phyloP scores from a whole-genome alignment of 2,329 filamentous ascomycete species.

The Fusarium illudens region DNA sequence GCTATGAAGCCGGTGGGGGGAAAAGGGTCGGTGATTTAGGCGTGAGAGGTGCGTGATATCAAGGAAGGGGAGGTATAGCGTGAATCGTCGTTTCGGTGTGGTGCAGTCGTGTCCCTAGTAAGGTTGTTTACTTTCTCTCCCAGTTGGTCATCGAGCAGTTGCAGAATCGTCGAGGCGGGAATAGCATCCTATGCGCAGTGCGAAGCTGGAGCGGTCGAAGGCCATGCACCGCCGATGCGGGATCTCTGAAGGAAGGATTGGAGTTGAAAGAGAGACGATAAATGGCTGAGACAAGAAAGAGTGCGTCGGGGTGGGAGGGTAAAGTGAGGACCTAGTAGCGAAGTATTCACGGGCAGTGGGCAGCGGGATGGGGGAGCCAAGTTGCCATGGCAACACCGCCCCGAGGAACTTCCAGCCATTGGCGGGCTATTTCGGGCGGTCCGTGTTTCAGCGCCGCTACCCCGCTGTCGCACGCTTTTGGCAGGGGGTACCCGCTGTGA shows the following conservation, averaged over 20 bases:
- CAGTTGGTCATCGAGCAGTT: constrained; percentile 40
- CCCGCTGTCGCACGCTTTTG: constrained; percentile 38
- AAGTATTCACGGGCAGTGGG: constrained; percentile 37
- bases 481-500: constrained; percentile 26
- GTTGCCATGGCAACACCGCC: constrained; percentile 39
- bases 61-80: constrained; percentile 11
- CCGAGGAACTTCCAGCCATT: constrained; percentile 10
- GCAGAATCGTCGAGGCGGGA: constrained; percentile 30
- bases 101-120: constrained; percentile 22
- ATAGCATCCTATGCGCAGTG: constrained; percentile 40
- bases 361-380: constrained; percentile 3
- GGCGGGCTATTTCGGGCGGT: constrained; percentile 33
- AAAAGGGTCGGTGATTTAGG: constrained; percentile 17
- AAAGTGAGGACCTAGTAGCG: constrained; percentile 17
- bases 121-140: constrained; percentile 43
- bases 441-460: constrained; percentile 38
- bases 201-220: constrained; percentile 22
- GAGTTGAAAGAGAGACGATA: constrained; percentile 32
- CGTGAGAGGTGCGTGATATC: constrained; percentile 13
- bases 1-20: constrained; percentile 16
- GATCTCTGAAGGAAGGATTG: constrained; percentile 12
- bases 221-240: constrained; percentile 30
- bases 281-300: constrained; percentile 38
- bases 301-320: constrained; percentile 18
- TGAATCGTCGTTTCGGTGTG: constrained; percentile 26